A percentile compares a stretch with the other conserved stretches of the same genome.
Evolutionary conservation across 78 protist species (phyloP).

Genomic region (Isochrysis galbana): DNA sequence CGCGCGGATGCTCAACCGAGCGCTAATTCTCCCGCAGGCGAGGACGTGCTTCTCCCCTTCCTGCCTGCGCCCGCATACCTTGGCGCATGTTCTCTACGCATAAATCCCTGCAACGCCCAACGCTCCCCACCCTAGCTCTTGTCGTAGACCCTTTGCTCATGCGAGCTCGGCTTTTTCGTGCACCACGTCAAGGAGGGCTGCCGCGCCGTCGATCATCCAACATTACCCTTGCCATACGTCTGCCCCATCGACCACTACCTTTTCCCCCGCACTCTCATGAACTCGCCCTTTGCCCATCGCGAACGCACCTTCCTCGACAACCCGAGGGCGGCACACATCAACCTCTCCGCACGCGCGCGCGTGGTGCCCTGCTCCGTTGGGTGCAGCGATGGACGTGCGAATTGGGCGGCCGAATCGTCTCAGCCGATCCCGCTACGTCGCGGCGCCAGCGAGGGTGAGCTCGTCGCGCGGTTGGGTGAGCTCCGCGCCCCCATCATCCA

Average conservation of each 20-base stretch:
- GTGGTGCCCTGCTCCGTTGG: not conserved
- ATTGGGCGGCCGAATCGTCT: too few species aligned
- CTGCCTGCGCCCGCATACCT: too few species aligned
- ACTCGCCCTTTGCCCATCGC: constrained; percentile 1
- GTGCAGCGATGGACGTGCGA: not conserved
- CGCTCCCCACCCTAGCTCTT: too few species aligned
- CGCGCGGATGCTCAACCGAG: not conserved
- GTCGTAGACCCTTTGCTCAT: not conserved
- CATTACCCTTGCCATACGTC: not conserved
- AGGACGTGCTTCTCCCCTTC: too few species aligned
- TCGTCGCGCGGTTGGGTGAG: not conserved
- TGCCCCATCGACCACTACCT: constrained; percentile 20
- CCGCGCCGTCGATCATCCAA: not conserved
- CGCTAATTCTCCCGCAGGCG: constrained; percentile 15
- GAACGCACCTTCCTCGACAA: not conserved
- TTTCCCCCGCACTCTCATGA: not conserved
- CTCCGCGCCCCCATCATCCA: not conserved
- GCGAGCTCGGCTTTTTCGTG: not conserved
- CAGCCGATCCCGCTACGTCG: not conserved
- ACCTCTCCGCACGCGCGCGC: not conserved
- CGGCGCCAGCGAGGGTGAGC: not conserved
- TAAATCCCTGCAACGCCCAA: too few species aligned
- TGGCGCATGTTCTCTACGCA: too few species aligned
- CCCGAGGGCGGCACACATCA: not conserved
- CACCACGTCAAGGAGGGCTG: not conserved